phyloP scores from a whole-genome alignment of 257 asterid genomes.

The Solanum tarijense region DNA sequence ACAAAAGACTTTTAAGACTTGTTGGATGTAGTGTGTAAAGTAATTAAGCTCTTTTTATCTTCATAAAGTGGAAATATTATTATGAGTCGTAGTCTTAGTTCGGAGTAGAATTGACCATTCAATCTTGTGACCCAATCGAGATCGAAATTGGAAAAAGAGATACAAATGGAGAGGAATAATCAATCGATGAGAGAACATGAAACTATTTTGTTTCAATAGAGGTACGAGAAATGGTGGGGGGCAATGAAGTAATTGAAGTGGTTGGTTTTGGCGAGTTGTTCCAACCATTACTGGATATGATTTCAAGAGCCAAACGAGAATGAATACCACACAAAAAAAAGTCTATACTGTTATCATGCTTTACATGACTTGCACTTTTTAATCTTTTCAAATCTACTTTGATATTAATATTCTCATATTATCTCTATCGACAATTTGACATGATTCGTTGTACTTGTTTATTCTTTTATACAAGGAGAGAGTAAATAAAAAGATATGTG shows the following conservation, averaged over 20 bases:
- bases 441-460: not conserved
- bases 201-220: too few relatives aligned
- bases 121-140: too few relatives aligned
- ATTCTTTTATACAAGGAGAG: not conserved
- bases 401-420: not conserved
- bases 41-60: not conserved
- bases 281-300: rapidly evolving
- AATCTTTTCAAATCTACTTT: not conserved
- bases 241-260: too few relatives aligned
- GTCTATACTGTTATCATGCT: rapidly evolving
- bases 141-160: not conserved
- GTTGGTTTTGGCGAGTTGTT: rapidly evolving
- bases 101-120: not conserved
- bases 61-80: not conserved
- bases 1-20: not conserved
- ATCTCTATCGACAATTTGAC: not conserved
- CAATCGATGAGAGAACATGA: too few relatives aligned
- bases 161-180: too few relatives aligned
- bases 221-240: too few relatives aligned
- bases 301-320: too few relatives aligned
- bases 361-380: not conserved
- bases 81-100: not conserved
- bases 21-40: not conserved
- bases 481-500: not conserved
- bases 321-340: too few relatives aligned